These are phyloP conservation scores for Zygoascus bituminiphila DNA, from an alignment of 805 yeast genomes.

Conservation along the genomic window DNA sequence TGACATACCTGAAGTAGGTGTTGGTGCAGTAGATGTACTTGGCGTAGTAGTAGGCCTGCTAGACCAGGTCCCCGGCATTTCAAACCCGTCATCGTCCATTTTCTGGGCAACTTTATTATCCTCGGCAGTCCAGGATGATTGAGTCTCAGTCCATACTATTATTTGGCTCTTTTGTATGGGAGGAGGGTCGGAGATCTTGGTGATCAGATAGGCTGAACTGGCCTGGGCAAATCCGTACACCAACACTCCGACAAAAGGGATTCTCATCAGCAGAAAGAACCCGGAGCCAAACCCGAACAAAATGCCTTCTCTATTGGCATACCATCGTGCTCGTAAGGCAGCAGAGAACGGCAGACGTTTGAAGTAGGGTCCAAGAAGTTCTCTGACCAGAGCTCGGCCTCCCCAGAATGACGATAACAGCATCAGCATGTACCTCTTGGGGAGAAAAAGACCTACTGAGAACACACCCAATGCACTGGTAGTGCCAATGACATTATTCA, in stretches of 20 bases:
- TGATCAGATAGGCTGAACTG: constrained; percentile 44
- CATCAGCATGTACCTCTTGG: constrained; percentile 30
- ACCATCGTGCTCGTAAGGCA: constrained; percentile 42
- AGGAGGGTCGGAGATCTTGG: constrained; percentile 44
- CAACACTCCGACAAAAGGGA: constrained; percentile 41
- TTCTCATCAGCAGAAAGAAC: constrained; percentile 35
- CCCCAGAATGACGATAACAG: constrained; percentile 42
- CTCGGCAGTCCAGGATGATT: constrained; percentile 25
- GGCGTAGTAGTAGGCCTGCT: too few species aligned
- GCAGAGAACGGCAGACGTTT: constrained; percentile 36
- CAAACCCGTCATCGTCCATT: constrained; percentile 7
- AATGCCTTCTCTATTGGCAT: constrained; percentile 44
- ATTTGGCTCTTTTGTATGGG: constrained; percentile 23
- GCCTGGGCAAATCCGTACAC: constrained; percentile 47
- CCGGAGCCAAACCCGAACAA: constrained; percentile 48
- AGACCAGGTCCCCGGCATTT: neutral
- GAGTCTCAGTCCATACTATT: constrained; percentile 26
- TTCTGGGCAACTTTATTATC: constrained; percentile 5
- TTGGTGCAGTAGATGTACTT: too few species aligned
- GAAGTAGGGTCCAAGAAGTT: constrained; percentile 45
- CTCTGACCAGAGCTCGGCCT: constrained; percentile 36
- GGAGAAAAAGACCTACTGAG: constrained; percentile 29
- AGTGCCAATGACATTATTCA: constrained; percentile 40
- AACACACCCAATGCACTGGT: constrained; percentile 36
- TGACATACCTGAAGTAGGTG: too few species aligned